Percentiles rank a stretch among this genome's conserved stretches.
phyloP scores from a whole-genome alignment of 78 protist genomes.

The Polysphondylium violaceum region DNA sequence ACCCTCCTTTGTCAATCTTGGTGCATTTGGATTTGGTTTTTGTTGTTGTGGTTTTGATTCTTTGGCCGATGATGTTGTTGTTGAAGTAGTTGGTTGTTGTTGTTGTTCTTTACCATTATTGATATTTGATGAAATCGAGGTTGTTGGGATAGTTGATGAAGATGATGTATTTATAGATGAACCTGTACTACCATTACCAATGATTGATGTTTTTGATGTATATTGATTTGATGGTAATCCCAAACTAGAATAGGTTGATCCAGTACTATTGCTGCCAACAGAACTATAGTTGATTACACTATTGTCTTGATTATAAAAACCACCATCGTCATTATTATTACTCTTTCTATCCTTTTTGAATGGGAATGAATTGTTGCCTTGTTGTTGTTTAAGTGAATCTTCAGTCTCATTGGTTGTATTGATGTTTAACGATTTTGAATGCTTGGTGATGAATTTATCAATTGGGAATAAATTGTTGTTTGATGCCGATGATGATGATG shows the following conservation, averaged over 20 bases:
- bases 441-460: slow-evolving; percentile 38
- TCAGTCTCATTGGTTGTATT: slow-evolving; percentile 53
- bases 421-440: slow-evolving; percentile 34
- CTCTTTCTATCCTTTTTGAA: neutral
- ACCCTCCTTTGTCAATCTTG: slow-evolving; percentile 31
- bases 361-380: neutral
- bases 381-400: slow-evolving; percentile 18
- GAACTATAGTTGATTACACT: neutral
- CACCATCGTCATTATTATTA: neutral
- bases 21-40: slow-evolving; percentile 56
- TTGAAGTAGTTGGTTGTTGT: slow-evolving; percentile 10
- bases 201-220: neutral
- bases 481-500: neutral
- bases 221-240: too few relatives aligned
- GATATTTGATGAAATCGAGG: neutral
- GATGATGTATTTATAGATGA: neutral
- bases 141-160: neutral
- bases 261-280: neutral
- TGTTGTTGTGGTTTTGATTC: neutral
- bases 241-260: neutral
- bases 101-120: neutral
- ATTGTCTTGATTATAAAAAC: neutral
- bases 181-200: neutral
- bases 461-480: slow-evolving; percentile 3
- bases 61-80: slow-evolving; percentile 13